phyloP scores from a whole-genome alignment of 148 eudicot species.

The Nepenthes gracilis region DNA sequence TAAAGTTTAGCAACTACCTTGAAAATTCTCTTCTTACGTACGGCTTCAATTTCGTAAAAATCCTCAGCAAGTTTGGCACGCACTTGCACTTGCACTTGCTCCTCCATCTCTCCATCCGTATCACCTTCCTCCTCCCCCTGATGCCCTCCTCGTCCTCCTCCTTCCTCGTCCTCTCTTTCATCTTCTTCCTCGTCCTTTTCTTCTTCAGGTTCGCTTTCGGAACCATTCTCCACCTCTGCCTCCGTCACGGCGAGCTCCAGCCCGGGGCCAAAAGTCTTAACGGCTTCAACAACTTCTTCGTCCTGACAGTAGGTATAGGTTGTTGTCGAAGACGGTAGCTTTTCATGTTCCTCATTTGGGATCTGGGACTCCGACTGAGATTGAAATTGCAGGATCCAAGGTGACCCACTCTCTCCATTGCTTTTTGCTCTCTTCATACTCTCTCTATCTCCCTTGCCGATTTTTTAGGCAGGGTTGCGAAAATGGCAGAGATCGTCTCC shows the following conservation, averaged over 20 bases:
- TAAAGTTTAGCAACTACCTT: constrained; percentile 36
- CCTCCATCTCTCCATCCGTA: constrained; percentile 10
- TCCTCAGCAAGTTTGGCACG: constrained; percentile 72
- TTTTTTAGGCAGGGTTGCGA: no score
- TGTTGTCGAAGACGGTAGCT: no score
- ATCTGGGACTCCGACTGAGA: no score
- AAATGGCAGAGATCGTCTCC: no score
- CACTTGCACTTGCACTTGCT: constrained; percentile 9
- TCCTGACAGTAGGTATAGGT: no score
- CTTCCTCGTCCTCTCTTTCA: constrained; percentile 4
- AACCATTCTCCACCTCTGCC: constrained; percentile 6
- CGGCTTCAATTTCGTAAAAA: constrained; percentile 67
- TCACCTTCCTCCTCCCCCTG: constrained; percentile 11
- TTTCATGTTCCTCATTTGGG: no score
- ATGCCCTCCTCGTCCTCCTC: constrained; percentile 11
- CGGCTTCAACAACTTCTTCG: neutral
- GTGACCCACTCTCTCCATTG: neutral
- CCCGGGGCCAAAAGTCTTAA: neutral
- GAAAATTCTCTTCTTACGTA: constrained; percentile 63
- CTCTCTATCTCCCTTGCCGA: neutral
- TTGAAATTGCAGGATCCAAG: no score
- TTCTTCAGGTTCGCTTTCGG: neutral
- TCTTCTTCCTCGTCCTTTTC: neutral
- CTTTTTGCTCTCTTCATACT: constrained; percentile 10
- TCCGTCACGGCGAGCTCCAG: constrained; percentile 7